These are phyloP conservation scores for Dinochytrium kinnereticum DNA, from an alignment of 371 early-diverging fungal species.

Conservation along the genomic window DNA sequence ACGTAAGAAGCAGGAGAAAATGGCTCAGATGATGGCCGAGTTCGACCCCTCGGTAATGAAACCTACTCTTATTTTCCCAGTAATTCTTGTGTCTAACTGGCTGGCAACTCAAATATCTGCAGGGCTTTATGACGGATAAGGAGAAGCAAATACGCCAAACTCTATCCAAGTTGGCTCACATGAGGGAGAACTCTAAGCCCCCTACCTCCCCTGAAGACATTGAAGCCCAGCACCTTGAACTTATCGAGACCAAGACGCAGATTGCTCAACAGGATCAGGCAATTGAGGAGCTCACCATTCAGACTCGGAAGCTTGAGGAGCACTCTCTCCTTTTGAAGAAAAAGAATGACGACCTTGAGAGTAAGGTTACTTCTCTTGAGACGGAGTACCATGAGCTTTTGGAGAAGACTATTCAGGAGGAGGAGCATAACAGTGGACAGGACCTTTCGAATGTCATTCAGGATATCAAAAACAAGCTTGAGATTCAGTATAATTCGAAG, in stretches of 20 bases:
- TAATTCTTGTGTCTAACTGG: neutral
- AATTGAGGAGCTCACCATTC: conserved; percentile 62
- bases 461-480: conserved; percentile 84
- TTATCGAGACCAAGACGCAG: conserved; percentile 71
- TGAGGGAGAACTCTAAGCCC: conserved; percentile 52
- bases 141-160: conserved; percentile 76
- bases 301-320: conserved; percentile 57
- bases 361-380: conserved; percentile 73
- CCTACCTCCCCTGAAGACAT: conserved; percentile 69
- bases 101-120: too few relatives aligned
- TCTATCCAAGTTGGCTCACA: conserved; percentile 67
- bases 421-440: conserved; percentile 69
- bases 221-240: conserved; percentile 75
- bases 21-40: conserved; percentile 85
- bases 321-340: conserved; percentile 55
- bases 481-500: conserved; percentile 81
- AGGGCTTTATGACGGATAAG: conserved; percentile 72
- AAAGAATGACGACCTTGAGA: conserved; percentile 78
- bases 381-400: conserved; percentile 90
- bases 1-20: conserved; percentile 79
- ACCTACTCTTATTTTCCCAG: neutral
- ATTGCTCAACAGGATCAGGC: conserved; percentile 72
- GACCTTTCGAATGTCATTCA: conserved; percentile 71
- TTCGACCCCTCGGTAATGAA: conserved; percentile 72
- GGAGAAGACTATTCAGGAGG: conserved; percentile 92